These are phyloP conservation scores for Talaromyces sp. DNA, from an alignment of 2,329 filamentous ascomycete genomes.

Conservation along the genomic window DNA sequence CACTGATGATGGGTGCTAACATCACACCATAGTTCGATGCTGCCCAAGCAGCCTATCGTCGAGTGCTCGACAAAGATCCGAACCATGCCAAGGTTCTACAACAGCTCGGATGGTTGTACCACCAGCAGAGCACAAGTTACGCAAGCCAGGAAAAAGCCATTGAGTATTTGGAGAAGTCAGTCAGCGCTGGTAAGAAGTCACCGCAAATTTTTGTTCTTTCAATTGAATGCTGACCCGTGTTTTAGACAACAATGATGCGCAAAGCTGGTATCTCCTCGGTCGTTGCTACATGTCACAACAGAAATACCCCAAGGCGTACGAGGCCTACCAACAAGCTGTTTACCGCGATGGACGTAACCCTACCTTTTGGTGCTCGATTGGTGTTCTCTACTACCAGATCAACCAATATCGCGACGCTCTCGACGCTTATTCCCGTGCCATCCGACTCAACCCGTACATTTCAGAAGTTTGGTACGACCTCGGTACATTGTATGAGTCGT, in stretches of 20 bases:
- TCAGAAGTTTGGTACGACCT: constrained; percentile 99
- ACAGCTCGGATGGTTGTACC: constrained; percentile 95
- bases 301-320: constrained; percentile 97
- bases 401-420: constrained; percentile 98
- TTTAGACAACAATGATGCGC: constrained; percentile 84
- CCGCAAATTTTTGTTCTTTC: background rate
- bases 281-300: constrained; percentile 99
- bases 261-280: constrained; percentile 97
- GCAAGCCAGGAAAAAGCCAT: constrained; percentile 93
- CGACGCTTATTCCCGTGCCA: constrained; percentile 94
- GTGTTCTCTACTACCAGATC: constrained; percentile 98
- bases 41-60: constrained; percentile 86
- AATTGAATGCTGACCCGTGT: background rate
- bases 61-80: constrained; percentile 89
- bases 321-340: constrained; percentile 97
- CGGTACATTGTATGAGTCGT: constrained; percentile 95
- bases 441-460: constrained; percentile 94
- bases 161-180: constrained; percentile 94
- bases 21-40: constrained; percentile 71
- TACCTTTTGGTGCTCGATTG: constrained; percentile 99
- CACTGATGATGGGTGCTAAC: background rate
- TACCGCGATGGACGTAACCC: constrained; percentile 97
- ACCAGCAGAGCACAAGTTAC: constrained; percentile 90
- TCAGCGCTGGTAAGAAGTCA: constrained; percentile 69
- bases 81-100: constrained; percentile 97